phyloP scores from a whole-genome alignment of 2,329 filamentous ascomycete genomes.

The Tolypocladium capitatum region DNA sequence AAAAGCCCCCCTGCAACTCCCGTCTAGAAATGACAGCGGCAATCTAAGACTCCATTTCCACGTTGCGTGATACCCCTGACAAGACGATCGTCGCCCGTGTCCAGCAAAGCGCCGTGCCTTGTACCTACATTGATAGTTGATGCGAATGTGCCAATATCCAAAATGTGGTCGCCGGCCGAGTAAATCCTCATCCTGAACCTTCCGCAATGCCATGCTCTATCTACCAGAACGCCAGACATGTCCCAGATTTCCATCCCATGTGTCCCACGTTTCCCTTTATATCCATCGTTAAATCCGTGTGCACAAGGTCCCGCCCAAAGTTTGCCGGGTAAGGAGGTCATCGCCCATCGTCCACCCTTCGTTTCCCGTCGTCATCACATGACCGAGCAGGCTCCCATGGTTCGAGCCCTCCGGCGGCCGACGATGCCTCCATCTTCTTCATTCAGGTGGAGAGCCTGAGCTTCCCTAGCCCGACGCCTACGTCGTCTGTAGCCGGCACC shows the following conservation, averaged over 20 bases:
- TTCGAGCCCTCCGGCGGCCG: constrained; percentile 49
- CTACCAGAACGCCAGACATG: not conserved
- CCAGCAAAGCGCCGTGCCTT: not conserved
- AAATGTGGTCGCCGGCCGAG: not conserved
- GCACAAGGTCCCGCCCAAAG: not conserved
- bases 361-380: constrained; percentile 37
- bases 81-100: not conserved
- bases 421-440: constrained; percentile 58
- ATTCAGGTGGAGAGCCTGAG: constrained; percentile 64
- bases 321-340: not conserved
- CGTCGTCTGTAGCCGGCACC: constrained; percentile 56
- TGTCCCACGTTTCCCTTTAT: not conserved
- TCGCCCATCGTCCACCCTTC: not conserved
- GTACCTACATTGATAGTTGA: not conserved
- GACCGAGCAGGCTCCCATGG: constrained; percentile 45
- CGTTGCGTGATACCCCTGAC: not conserved
- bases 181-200: not conserved
- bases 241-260: not conserved
- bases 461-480: constrained; percentile 66
- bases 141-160: not conserved
- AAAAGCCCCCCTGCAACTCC: not conserved
- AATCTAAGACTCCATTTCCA: not conserved
- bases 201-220: not conserved
- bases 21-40: not conserved
- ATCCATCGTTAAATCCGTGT: not conserved